Evolutionary conservation across 495 filamentous ascomycete species (phyloP).

Genomic region (Penicillium longicatenatum): DNA sequence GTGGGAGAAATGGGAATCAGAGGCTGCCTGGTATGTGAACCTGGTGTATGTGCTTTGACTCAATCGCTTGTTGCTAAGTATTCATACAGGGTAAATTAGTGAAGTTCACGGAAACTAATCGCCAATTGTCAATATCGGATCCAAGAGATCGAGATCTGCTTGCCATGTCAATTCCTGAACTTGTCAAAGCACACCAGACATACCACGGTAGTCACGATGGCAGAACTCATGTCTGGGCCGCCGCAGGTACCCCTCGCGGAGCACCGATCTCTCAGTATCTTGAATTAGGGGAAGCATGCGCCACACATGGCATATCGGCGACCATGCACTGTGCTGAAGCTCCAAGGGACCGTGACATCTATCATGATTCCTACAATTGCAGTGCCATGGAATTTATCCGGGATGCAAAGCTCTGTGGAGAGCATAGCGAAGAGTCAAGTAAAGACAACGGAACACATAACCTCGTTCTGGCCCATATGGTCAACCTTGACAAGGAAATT

Average conservation of each 20-base stretch:
- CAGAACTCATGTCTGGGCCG: slow-evolving; percentile 46
- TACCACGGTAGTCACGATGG: slow-evolving; percentile 34
- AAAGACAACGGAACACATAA: slow-evolving; percentile 3
- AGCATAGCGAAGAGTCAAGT: not conserved
- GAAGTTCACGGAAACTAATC: slow-evolving; percentile 36
- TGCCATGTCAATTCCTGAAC: slow-evolving; percentile 30
- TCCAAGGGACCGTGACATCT: slow-evolving; percentile 22
- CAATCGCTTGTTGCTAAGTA: not conserved
- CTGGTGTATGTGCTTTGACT: not conserved
- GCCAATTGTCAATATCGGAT: slow-evolving; percentile 34
- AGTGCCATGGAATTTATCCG: slow-evolving; percentile 28
- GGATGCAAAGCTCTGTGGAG: slow-evolving; percentile 18
- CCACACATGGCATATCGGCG: slow-evolving; percentile 26
- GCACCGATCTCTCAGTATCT: slow-evolving; percentile 23
- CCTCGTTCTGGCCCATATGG: slow-evolving; percentile 35
- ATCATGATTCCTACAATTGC: slow-evolving; percentile 18
- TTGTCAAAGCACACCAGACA: slow-evolving; percentile 24
- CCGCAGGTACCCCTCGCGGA: slow-evolving; percentile 45
- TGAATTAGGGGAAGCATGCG: slow-evolving; percentile 32
- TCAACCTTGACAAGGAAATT: slow-evolving; percentile 33
- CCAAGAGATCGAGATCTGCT: slow-evolving; percentile 33
- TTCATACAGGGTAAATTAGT: slow-evolving; percentile 35
- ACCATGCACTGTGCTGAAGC: slow-evolving; percentile 32
- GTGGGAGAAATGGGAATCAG: slow-evolving; percentile 45
- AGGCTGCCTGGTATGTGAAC: slow-evolving; percentile 37